Percentiles rank a stretch among this genome's conserved stretches.
phyloP scores from a whole-genome alignment of 148 eudicot species.

The Camellia sinensis region DNA sequence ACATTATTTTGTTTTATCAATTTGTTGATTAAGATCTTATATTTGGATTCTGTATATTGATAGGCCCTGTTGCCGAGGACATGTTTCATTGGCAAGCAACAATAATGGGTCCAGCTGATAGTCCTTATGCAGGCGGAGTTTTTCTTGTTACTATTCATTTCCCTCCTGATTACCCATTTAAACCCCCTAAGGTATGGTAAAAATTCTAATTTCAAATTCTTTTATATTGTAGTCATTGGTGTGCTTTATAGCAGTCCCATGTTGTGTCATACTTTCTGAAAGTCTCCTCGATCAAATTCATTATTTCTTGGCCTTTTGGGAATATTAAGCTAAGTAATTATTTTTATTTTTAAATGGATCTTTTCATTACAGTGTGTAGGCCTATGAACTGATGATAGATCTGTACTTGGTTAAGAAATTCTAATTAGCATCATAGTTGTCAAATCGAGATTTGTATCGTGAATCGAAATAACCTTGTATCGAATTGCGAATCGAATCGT shows the following conservation, averaged over 20 bases:
- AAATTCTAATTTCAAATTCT: neutral
- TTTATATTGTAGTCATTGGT: neutral
- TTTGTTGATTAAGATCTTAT: neutral
- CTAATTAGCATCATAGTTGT: neutral
- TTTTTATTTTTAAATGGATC: neutral
- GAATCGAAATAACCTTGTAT: too few species aligned
- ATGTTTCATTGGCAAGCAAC: constrained; percentile 83
- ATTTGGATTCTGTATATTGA: constrained; percentile 5
- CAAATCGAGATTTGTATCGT: too few species aligned
- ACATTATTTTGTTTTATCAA: neutral
- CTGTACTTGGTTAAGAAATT: too few species aligned
- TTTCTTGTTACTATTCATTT: constrained; percentile 69
- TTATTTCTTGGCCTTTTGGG: neutral
- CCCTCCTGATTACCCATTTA: constrained; percentile 70
- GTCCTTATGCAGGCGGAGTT: constrained; percentile 73
- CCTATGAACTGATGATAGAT: neutral
- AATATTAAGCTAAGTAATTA: neutral
- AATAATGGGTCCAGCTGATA: constrained; percentile 73
- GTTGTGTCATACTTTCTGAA: neutral
- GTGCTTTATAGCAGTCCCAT: neutral
- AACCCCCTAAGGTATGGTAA: constrained; percentile 59
- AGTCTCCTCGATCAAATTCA: neutral
- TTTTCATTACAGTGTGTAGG: neutral
- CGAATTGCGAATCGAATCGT: too few species aligned
- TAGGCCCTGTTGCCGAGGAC: constrained; percentile 71